A percentile compares a stretch with the other conserved stretches of the same genome.
phyloP scores from a whole-genome alignment of 192 early-diverging fungal species.

The Cladochytrium replicatum region DNA sequence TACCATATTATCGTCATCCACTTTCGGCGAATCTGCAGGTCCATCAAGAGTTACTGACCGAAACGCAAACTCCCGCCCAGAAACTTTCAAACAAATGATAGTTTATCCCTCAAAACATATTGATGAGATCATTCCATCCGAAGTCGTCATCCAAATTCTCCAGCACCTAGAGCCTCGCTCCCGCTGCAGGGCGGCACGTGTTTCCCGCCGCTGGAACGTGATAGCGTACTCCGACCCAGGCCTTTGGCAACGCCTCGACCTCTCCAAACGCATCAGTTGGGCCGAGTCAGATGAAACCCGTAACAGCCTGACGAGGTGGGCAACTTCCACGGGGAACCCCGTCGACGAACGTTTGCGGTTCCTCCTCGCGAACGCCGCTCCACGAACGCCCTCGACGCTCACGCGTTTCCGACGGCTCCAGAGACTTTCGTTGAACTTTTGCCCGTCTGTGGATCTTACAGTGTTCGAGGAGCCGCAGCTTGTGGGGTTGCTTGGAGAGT shows the following conservation, averaged over 20 bases:
- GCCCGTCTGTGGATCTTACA: slow-evolving; percentile 23
- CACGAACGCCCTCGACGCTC: not conserved
- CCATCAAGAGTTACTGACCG: too few species aligned
- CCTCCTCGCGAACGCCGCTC: not conserved
- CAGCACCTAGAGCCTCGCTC: slow-evolving; percentile 3
- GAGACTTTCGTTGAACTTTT: slow-evolving; percentile 28
- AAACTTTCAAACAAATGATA: too few species aligned
- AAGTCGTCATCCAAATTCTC: slow-evolving; percentile 8
- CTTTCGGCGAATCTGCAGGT: too few species aligned
- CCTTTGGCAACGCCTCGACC: slow-evolving; percentile 25
- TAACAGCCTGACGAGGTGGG: too few species aligned
- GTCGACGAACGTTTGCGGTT: not conserved
- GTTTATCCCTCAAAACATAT: too few species aligned
- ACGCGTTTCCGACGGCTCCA: slow-evolving; percentile 22
- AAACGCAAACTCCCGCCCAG: too few species aligned
- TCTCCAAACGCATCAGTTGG: slow-evolving; percentile 26
- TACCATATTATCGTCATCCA: too few species aligned
- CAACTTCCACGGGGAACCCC: slow-evolving; percentile 2
- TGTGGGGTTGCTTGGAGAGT: not conserved
- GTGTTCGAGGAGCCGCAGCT: slow-evolving; percentile 11
- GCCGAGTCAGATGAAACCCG: too few species aligned
- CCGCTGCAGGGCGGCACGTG: slow-evolving; percentile 9
- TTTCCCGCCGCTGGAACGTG: slow-evolving; percentile 6
- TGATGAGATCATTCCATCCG: slow-evolving; percentile 2
- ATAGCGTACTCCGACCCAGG: slow-evolving; percentile 18